Evolutionary conservation across 164 flowering plant species (phyloP).

Genomic region (Berberis thunbergii): DNA sequence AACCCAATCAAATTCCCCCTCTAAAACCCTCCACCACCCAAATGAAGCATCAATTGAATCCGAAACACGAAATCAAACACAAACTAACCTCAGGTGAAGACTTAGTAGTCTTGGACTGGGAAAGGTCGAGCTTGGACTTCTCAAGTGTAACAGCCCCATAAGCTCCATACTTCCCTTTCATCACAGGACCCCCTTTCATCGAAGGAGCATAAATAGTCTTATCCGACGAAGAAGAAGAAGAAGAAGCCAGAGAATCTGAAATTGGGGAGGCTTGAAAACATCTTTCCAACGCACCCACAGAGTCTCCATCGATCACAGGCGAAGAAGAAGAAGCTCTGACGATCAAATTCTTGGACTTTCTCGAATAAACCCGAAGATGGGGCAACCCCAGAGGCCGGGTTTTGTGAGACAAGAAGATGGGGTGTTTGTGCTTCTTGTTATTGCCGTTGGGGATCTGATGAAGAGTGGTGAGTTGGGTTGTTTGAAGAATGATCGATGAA

Average conservation of each 20-base stretch:
- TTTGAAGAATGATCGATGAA: not conserved
- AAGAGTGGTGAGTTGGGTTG: not conserved
- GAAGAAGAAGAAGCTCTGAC: constrained; percentile 1
- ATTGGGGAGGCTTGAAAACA: constrained; percentile 37
- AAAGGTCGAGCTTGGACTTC: constrained; percentile 71
- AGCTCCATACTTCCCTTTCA: constrained; percentile 44
- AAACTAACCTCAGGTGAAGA: constrained; percentile 58
- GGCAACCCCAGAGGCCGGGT: not conserved
- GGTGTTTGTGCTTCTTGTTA: not conserved
- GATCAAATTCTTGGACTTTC: not conserved
- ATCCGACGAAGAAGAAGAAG: constrained; percentile 14
- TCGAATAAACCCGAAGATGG: not conserved
- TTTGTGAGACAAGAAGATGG: not conserved
- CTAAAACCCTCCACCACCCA: not conserved
- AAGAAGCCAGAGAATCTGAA: constrained; percentile 14
- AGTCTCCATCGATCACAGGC: constrained; percentile 21
- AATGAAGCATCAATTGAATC: not conserved
- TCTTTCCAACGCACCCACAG: constrained; percentile 40
- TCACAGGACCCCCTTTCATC: constrained; percentile 32
- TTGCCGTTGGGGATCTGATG: not conserved
- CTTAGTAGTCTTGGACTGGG: constrained; percentile 37
- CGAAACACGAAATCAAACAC: not conserved
- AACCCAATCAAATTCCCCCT: too few relatives aligned
- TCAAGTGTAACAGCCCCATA: constrained; percentile 69
- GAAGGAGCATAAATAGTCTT: constrained; percentile 22